These are phyloP conservation scores for Erysiphe pulchra DNA, from an alignment of 2,329 filamentous ascomycete genomes.

Conservation along the genomic window DNA sequence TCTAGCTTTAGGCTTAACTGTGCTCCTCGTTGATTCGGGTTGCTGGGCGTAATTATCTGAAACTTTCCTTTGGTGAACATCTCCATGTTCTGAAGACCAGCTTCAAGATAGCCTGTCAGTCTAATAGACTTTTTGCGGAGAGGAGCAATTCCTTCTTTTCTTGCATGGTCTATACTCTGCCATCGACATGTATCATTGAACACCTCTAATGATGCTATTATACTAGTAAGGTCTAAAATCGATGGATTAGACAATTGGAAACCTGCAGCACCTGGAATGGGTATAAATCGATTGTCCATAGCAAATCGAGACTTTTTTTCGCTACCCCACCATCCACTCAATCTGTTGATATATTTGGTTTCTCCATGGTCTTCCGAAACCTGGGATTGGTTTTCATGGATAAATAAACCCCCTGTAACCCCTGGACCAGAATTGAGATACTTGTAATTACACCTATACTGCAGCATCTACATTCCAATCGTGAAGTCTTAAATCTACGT, in stretches of 20 bases:
- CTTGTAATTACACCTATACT: slow-evolving; percentile 63
- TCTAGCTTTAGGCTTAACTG: slow-evolving; percentile 42
- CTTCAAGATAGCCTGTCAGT: slow-evolving; percentile 43
- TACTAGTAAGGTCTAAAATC: slow-evolving; percentile 44
- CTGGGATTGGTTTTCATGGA: slow-evolving; percentile 28
- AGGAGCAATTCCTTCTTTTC: slow-evolving; percentile 31
- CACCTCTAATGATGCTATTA: slow-evolving; percentile 43
- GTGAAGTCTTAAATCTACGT: slow-evolving; percentile 45
- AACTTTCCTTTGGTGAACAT: slow-evolving; percentile 16
- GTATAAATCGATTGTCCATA: slow-evolving; percentile 53
- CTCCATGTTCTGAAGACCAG: slow-evolving; percentile 22
- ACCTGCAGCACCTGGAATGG: slow-evolving; percentile 46
- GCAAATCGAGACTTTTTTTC: slow-evolving; percentile 41
- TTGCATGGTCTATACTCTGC: slow-evolving; percentile 12
- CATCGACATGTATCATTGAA: slow-evolving; percentile 17
- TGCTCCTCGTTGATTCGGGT: slow-evolving; percentile 38
- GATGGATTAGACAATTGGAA: slow-evolving; percentile 57
- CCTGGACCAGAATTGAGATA: slow-evolving; percentile 59
- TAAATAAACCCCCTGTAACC: slow-evolving; percentile 46
- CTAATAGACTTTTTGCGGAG: slow-evolving; percentile 39
- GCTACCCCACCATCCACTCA: slow-evolving; percentile 65
- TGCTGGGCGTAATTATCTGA: slow-evolving; percentile 37
- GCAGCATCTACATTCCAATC: slow-evolving; percentile 60
- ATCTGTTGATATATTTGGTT: slow-evolving; percentile 22
- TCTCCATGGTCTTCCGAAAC: slow-evolving; percentile 6